Conservation (phyloP, 2,329 filamentous ascomycete genomes). For the Sporothrix mexicana region DNA sequence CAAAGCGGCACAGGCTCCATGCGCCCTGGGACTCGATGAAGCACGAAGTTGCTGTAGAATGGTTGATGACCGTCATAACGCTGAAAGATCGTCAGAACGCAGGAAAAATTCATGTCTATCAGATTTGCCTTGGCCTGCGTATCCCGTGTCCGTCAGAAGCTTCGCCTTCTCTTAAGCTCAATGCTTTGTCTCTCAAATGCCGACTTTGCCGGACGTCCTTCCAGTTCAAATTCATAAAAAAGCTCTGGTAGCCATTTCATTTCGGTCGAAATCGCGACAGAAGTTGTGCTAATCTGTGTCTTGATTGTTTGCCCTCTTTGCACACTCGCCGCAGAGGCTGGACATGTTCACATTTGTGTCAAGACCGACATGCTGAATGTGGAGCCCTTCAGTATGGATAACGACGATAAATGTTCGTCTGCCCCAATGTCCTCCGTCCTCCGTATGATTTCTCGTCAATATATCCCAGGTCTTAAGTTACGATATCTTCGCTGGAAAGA, state of each 20-base stretch:
- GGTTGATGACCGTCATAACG: background rate
- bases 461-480: background rate
- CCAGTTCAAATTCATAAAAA: background rate
- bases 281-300: background rate
- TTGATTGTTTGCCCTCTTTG: background rate
- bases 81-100: conserved; percentile 4
- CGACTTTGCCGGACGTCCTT: background rate
- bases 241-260: background rate
- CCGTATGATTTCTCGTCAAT: background rate
- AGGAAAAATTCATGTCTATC: conserved; percentile 4
- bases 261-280: too few relatives aligned
- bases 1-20: conserved; percentile 20
- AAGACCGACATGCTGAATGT: background rate
- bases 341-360: conserved; percentile 6
- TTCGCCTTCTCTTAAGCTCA: background rate
- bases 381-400: background rate
- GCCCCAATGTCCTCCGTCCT: background rate
- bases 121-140: conserved; percentile 13
- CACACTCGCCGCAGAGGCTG: background rate
- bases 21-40: background rate
- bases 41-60: background rate
- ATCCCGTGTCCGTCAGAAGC: conserved; percentile 7
- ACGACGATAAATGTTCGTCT: background rate
- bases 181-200: background rate
- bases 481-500: background rate